Percentiles rank a stretch among this genome's conserved stretches.
Conservation (phyloP, 1,139 yeast genomes). For the Casaregolazyma suthepensis region DNA sequence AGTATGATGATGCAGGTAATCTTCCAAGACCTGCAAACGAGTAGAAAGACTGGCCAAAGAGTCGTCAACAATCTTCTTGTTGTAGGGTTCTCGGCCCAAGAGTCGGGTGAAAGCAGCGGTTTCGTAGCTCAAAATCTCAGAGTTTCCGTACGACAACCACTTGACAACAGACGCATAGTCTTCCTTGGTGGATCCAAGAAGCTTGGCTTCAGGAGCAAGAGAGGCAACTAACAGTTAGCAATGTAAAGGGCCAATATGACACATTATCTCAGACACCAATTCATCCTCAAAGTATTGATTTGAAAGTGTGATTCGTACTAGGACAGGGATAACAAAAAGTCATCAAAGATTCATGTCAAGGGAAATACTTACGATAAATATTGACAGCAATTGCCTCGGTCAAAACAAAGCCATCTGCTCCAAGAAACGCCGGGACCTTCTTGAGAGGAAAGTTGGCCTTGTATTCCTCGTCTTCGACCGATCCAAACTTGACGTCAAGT, state of each 20-base stretch:
- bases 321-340: constrained; percentile 76
- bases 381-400: constrained; percentile 73
- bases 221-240: constrained; percentile 26
- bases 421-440: constrained; percentile 72
- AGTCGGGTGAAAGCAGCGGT: constrained; percentile 40
- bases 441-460: constrained; percentile 62
- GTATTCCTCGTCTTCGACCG: constrained; percentile 40
- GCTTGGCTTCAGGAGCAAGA: constrained; percentile 31
- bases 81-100: constrained; percentile 55
- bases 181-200: constrained; percentile 59
- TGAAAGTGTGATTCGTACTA: constrained; percentile 37
- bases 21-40: constrained; percentile 32
- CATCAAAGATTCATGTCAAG: neutral
- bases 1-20: constrained; percentile 58
- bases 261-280: constrained; percentile 10
- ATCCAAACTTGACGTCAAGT: constrained; percentile 57
- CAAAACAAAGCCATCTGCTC: constrained; percentile 73
- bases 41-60: constrained; percentile 40
- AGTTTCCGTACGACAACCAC: constrained; percentile 79
- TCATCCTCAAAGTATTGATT: constrained; percentile 5
- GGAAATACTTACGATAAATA: constrained; percentile 35
- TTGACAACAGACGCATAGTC: constrained; percentile 67
- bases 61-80: constrained; percentile 72
- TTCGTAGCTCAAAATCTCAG: constrained; percentile 52
- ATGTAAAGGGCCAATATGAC: neutral